Evolutionary conservation across 306 rosid genomes (phyloP), one percentile per base, ranked within the genome.

Genomic region (Trifolium subterraneum): DNA sequence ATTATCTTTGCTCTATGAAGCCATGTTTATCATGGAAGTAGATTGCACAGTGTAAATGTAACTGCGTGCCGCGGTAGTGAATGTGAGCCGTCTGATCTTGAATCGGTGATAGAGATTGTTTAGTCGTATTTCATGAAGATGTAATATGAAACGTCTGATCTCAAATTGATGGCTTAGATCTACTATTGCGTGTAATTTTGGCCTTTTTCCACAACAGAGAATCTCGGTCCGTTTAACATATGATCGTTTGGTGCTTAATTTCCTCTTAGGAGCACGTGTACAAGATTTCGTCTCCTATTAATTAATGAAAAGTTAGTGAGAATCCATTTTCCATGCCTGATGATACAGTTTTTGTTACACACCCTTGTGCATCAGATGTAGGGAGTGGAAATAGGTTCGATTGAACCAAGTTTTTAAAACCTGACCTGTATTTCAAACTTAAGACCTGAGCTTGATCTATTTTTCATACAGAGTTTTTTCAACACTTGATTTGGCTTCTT

Each of bases 321-420:
- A 41, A 51, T 67, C 58, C 58, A 5, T 47, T 71, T 41, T 66
- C 8, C 67, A 44, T 39, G 76, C 2, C 36, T 8, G 9, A 23
- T 68, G 67, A 23, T 39, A 45, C 51, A 20, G 18, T 60, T 67
- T 77, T 73, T 71, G 59, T 77, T 60, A 66, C 44, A 10, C 59
- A 33, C 60, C 8, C n/a, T 22, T 48, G 52, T 51, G 48, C 39
- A 38, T 36, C 10, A 29, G 5, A 38, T 36, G 48, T 16, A 38
- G 8, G 8, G 15, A 10, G 27, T 63, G 68, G 42, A 33, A 33
- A 62, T 62, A 16, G 23, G 45, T 36, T 61, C 8, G 45, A 9
- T 22, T 33, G 25, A n/a, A 62, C 44, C 4, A 36, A 29, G 19
- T 10, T 62, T 35, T 33, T 62, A 1, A 27, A 7, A 8, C 19